Conservation (phyloP, 2,329 filamentous ascomycete species). For the Microascus cirrosus region DNA sequence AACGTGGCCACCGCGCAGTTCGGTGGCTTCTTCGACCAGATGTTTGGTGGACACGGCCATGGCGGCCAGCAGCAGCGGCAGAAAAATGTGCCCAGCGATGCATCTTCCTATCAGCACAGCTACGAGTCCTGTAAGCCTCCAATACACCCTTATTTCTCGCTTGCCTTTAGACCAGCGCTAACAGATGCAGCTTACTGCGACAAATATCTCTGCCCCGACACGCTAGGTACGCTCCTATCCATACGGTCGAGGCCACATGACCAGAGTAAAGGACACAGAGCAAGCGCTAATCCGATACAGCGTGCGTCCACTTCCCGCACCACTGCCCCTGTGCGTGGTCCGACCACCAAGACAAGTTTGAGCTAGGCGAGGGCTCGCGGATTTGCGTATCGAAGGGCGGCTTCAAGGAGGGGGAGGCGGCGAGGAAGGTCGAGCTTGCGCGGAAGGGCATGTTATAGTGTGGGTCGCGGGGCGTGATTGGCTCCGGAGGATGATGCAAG, state of each 20-base stretch:
- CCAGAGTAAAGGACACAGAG: not conserved
- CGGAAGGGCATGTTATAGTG: constrained; percentile 62
- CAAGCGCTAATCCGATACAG: constrained; percentile 19
- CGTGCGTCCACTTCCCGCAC: constrained; percentile 92
- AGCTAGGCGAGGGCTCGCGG: constrained; percentile 58
- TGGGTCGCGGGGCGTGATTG: not conserved
- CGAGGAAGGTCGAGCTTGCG: constrained; percentile 67
- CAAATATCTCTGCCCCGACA: constrained; percentile 90
- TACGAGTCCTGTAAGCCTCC: constrained; percentile 26
- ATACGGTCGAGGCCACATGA: not conserved
- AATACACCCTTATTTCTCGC: not conserved
- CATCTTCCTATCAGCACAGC: constrained; percentile 62
- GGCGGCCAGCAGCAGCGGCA: constrained; percentile 42
- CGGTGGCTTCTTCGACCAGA: constrained; percentile 86
- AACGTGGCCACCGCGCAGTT: constrained; percentile 66
- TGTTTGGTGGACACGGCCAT: constrained; percentile 59
- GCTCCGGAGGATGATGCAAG: not conserved
- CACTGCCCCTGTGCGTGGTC: constrained; percentile 91
- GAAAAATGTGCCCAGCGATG: constrained; percentile 78
- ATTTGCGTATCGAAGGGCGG: constrained; percentile 68
- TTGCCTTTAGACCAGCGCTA: not conserved
- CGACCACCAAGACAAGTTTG: constrained; percentile 65
- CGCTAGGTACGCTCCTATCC: constrained; percentile 38
- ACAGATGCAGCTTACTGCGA: constrained; percentile 66
- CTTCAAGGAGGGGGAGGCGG: constrained; percentile 59